Base-by-base conservation (phyloP, 2,329 filamentous ascomycete genomes). In the Colletotrichum gigasporum region DNA sequence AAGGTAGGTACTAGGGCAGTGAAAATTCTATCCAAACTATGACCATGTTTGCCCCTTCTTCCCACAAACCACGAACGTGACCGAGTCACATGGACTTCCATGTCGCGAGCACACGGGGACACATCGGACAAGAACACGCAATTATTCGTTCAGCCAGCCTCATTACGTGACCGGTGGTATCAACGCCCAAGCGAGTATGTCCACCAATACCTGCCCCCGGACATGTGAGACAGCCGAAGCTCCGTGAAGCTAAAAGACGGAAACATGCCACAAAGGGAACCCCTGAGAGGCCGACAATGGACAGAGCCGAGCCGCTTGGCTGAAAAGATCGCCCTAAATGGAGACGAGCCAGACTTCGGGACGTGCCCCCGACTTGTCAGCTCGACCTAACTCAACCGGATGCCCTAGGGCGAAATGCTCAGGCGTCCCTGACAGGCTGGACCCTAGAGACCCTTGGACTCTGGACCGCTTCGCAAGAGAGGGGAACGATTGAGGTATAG, bases 261-360 rank as follows among this genome's bases (percentile, higher is more conserved):
- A 26, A 44, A 48, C 45, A 59, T 28, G 22, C 60, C 60, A 52
- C 24, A 28, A 47, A 20, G 24, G 24, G 39, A 45, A 22, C 39
- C 47, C 32, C 39, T 47, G 24, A 14, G 28, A 14, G 35, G 20
- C 35, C 34, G 54, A 60, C n/a, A 26, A 30, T 26, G 20, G 35
- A 28, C 24, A 11, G 12, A 26, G 11, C 22, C 47, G 20, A 22
- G 26, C 39, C 37, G 37, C 30, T 52, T 18, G 37, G 37, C 26
- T 22, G n/a, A 39, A 22, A 11, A 14, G 12, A 59, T 44, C 39
- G 30, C 39, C 37, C 37, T 6, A 32, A 20, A 53, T 12, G 47
- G 24, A 41, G 54, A 39, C 14, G 18, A 14, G 16, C 8, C 24
- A 24, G 7, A 20, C n/a, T 16, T 44, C 26, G 18, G 22, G 39